Base-by-base conservation (phyloP, 1,284 basidiomycete species). In the Leucoagaricus sp. region DNA sequence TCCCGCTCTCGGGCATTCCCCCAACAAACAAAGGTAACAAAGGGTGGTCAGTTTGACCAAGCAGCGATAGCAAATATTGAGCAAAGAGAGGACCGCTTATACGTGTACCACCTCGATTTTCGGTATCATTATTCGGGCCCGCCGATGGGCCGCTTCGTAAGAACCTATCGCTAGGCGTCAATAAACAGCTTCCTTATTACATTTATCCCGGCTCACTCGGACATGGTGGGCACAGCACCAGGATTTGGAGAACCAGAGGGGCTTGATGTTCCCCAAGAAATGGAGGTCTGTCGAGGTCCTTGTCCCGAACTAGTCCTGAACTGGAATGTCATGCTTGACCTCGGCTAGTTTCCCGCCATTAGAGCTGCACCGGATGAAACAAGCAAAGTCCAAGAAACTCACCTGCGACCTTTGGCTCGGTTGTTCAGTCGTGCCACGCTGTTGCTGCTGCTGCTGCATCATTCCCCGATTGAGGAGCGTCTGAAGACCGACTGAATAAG, bases 31-130 rank as follows among this genome's bases (percentile, higher is more conserved):
- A 45, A 23, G 77, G 75, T 25, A 71, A 55, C 49, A 80, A 66
- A 4, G 78, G 75, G 62, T 57, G 55, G 3, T 81, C 78, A 25
- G 72, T 75, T 61, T 67, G 74, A 58, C 80, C 80, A 33, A 91
- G 72, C 60, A 90, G 68, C 1, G 84, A 73, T 68, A 89, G 75
- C 1, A 91, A 72, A 69, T 91, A 91, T 62, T 89, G 87, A 0
- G 85, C 81, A 80, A 91, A 85, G 17, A 88, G 63, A 10, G 80
- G 75, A 2, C 85, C 85, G 12, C 77, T 76, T 41, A 90, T 87
- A 25, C 71, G 71, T 38, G 66, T 66, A 34, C 67, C 71, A n/a
- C 63, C 59, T 34, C 62, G 64, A 25, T 61, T 62, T 12, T 33
- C 33, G 19, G n/a, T 13, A 25, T 36, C 10, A 34, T 19, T 23